Evolutionary conservation across 1,284 basidiomycete genomes (phyloP).

Genomic region (Sanguinoderma infundibulare): DNA sequence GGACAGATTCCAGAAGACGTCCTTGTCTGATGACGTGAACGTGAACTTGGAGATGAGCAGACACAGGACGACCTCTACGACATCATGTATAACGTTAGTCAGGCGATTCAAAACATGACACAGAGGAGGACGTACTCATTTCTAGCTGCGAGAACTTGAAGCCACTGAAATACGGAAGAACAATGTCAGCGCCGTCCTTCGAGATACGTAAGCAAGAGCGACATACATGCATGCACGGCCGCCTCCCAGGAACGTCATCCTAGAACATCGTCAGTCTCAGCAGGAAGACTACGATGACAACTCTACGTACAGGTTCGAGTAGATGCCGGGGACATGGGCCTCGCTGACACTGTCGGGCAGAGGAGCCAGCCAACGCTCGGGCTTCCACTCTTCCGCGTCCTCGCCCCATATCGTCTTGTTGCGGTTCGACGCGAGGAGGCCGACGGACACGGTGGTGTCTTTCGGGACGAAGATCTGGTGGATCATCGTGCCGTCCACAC

Average conservation of each 20-base stretch:
- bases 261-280: too few species aligned
- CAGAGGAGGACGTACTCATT: conserved; percentile 22
- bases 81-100: too few species aligned
- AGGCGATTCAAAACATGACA: too few species aligned
- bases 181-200: too few species aligned
- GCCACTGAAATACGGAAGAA: conserved; percentile 5
- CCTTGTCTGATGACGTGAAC: conserved; percentile 19
- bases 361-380: conserved; percentile 34
- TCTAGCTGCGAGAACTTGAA: conserved; percentile 27
- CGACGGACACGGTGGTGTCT: conserved; percentile 50
- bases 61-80: conserved; percentile 28
- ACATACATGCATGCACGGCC: conserved; percentile 35
- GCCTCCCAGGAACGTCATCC: conserved; percentile 35
- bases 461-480: conserved; percentile 44
- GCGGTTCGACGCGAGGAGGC: conserved; percentile 52
- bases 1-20: conserved; percentile 26
- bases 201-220: too few species aligned
- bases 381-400: conserved; percentile 55
- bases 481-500: conserved; percentile 36
- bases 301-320: conserved; percentile 9
- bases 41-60: conserved; percentile 22
- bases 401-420: conserved; percentile 57
- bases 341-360: conserved; percentile 22
- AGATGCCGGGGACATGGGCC: conserved; percentile 26
- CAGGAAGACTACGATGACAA: background rate